Base-by-base conservation (phyloP, 2,329 filamentous ascomycete genomes). In the Penicillium sp. region DNA sequence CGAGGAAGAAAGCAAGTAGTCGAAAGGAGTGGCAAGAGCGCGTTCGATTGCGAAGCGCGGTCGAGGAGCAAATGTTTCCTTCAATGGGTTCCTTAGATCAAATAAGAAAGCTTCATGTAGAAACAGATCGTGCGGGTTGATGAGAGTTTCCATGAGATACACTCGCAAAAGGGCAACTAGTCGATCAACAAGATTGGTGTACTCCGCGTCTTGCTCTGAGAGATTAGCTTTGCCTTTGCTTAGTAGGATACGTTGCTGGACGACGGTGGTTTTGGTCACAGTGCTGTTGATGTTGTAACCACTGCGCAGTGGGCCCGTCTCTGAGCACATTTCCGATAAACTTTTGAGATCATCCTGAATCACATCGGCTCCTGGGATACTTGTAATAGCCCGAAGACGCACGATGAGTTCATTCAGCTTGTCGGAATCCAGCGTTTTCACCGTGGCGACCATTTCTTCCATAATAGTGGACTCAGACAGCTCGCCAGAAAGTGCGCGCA, bases 281-380 rank as follows among this genome's bases (percentile, higher is more conserved):
- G 80, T 78, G 60, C 79, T 79, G 39, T 87, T 86, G 10, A 87
- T 81, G 62, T 87, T 87, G 70, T 94, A 89, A 68, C 87, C 87
- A 73, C 87, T 95, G 58, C 86, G 85, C 29, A 95, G 79, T 4
- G 78, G 72, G 35, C 76, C 77, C 9, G 78, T 74, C 41, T 76
- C 70, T 42, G 78, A 69, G 14, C 82, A 77, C 40, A 72, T 72
- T 32, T 72, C 65, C 19, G 79, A 65, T 6, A 89, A 68, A 11
- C 65, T 64, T 40, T 76, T 72, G 32, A 87, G 73, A 43, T 80
- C 71, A 23, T 71, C 65, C n/a, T 78, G 69, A 19, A 84, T 70
- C 9, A 70, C 67, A 30, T 66, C 60, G 13, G 85, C 57, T 13
- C 64, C 47, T 27, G 69, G 62, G 4, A 74, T 70, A 7, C 64